Conservation (phyloP, 2,329 filamentous ascomycete genomes). For the Aspergillus persii region DNA sequence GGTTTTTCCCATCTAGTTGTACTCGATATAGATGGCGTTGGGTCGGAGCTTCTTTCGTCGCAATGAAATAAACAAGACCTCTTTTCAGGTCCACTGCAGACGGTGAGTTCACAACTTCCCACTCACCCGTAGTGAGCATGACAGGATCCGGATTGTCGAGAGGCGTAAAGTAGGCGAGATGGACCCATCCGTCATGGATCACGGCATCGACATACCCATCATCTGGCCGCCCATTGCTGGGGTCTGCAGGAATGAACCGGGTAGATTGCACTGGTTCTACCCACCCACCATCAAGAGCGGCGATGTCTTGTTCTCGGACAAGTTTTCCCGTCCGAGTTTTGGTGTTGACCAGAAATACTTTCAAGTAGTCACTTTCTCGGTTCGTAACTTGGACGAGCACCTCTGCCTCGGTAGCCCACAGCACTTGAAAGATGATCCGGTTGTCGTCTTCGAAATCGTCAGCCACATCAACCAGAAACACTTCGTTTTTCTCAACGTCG, state of each 20-base stretch:
- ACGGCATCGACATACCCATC: constrained; percentile 94
- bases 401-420: constrained; percentile 80
- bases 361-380: constrained; percentile 86
- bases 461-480: constrained; percentile 75
- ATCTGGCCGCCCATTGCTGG: constrained; percentile 67
- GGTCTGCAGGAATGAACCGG: constrained; percentile 80
- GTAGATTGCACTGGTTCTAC: constrained; percentile 90
- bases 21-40: constrained; percentile 92
- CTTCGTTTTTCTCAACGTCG: constrained; percentile 71
- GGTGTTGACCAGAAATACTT: constrained; percentile 82
- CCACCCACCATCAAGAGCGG: constrained; percentile 90
- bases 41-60: constrained; percentile 81
- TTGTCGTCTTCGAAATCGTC: constrained; percentile 78
- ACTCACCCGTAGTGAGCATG: constrained; percentile 81
- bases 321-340: constrained; percentile 69
- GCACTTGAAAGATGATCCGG: constrained; percentile 85
- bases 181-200: constrained; percentile 81
- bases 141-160: constrained; percentile 78
- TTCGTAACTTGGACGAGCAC: constrained; percentile 91
- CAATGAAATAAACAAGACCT: constrained; percentile 87
- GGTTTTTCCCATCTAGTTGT: constrained; percentile 72
- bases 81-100: constrained; percentile 79
- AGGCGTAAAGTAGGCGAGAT: constrained; percentile 89
- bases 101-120: constrained; percentile 87
- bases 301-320: constrained; percentile 75